Percentiles rank a stretch among this genome's conserved stretches.
Conservation (phyloP, 2,329 filamentous ascomycete species). For the Talaromyces sp. region DNA sequence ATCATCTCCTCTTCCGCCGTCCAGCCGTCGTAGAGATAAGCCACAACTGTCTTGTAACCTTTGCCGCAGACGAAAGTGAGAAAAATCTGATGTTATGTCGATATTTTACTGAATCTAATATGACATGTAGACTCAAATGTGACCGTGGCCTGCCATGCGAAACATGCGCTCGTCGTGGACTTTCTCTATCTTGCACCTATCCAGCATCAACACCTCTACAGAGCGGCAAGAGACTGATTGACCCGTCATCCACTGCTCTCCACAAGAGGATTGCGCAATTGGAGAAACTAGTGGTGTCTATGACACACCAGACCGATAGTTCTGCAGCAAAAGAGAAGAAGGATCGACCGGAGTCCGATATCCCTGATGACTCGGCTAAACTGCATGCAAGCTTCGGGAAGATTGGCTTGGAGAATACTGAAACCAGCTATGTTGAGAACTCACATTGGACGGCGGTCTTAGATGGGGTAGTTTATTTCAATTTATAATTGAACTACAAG, state of each 20-base stretch:
- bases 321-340: background rate
- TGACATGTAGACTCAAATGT: conserved; percentile 13
- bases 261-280: conserved; percentile 18
- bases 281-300: conserved; percentile 14
- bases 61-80: conserved; percentile 19
- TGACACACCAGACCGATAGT: background rate
- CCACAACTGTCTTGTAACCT: conserved; percentile 19
- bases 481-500: background rate
- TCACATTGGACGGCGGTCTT: conserved; percentile 20
- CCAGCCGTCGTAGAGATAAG: conserved; percentile 21
- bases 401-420: conserved; percentile 15
- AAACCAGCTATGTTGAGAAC: conserved; percentile 18
- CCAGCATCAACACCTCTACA: conserved; percentile 9
- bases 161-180: conserved; percentile 16
- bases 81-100: background rate
- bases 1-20: conserved; percentile 15
- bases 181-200: conserved; percentile 16
- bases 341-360: background rate
- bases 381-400: conserved; percentile 14
- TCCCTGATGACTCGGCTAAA: background rate
- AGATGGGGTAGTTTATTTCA: background rate
- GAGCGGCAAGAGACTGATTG: conserved; percentile 16
- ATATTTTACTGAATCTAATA: background rate
- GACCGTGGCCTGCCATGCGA: conserved; percentile 19
- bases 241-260: conserved; percentile 4